Conservation (phyloP, 768 basidiomycete genomes). For the Pisolithus orientalis region DNA sequence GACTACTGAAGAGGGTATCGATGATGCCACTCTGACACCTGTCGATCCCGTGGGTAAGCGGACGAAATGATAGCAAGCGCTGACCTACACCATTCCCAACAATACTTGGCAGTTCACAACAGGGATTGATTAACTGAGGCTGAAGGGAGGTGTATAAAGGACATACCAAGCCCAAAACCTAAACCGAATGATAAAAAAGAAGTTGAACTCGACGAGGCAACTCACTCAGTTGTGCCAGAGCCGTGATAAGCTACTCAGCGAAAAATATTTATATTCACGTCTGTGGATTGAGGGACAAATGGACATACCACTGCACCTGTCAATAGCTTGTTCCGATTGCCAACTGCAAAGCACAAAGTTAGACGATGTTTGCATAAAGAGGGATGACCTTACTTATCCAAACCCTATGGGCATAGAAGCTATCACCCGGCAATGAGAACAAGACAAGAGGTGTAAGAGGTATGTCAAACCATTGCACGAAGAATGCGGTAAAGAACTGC, state of each 20-base stretch:
- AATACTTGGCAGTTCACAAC: neutral
- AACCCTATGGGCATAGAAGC: conserved; percentile 22
- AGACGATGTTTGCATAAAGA: neutral
- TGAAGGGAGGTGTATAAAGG: neutral
- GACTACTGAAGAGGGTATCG: neutral
- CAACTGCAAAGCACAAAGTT: conserved; percentile 8
- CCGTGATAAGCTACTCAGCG: conserved; percentile 1
- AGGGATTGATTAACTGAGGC: neutral
- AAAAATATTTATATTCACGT: neutral
- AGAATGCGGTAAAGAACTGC: conserved; percentile 14
- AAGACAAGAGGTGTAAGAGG: neutral
- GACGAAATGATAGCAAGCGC: neutral
- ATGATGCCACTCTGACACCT: neutral
- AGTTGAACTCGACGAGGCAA: neutral
- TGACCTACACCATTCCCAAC: neutral
- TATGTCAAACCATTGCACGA: conserved; percentile 13
- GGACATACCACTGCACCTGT: conserved; percentile 11
- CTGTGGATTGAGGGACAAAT: neutral
- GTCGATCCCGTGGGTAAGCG: neutral
- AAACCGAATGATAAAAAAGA: no score
- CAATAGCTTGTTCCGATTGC: conserved; percentile 10
- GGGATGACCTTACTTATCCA: conserved; percentile 14
- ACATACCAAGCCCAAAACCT: neutral
- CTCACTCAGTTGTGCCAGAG: conserved; percentile 12
- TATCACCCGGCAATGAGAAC: conserved; percentile 2